Base-by-base conservation (phyloP, 1,139 yeast species). In the Pichia sp. region DNA sequence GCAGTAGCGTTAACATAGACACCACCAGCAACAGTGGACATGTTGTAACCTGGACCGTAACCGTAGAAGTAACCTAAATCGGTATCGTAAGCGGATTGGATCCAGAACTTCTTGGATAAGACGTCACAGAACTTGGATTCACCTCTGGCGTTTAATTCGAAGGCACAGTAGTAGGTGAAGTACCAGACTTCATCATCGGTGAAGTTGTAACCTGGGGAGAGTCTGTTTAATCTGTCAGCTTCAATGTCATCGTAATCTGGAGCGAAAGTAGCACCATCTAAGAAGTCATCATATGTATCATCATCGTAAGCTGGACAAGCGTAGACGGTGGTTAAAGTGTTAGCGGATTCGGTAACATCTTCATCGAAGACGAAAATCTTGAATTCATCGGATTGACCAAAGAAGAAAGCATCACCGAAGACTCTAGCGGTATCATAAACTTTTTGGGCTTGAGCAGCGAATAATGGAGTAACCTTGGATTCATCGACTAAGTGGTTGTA, bases 11-110 rank as follows among this genome's bases (percentile, higher is more conserved):
- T 69, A 42, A 73, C 66, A 49, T 70, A 69, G 2, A 72, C 68
- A 2, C 79, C 67, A 9, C 81, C 83, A 43, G 70, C 63, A 14
- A 70, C 63, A 11, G 57, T 58, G 9, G 77, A 67, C 49, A 63
- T 54, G 49, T 71, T 67, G 59, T 74, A 62, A 14, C 83, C 83
- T 4, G 79, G 76, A 7, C 84, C 83, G 38, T 68, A 61, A 42
- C 65, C 52, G 62, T 79, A 78, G 61, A 70, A 77, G 56, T 68
- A 69, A 34, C 54, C 49, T 28, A 77, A 61, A 48, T 77, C 80
- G n/a, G 62, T 62, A 30, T 60, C 57, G 60, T 79, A 77, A 9
- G 73, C 69, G 53, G 67, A 67, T 19, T 66, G 61, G 34, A 73
- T 64, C 58, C 67, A 70, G 50, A 76, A 83, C 44, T 75, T 75